A percentile compares a stretch with the other conserved stretches of the same genome.
Evolutionary conservation across 2,329 filamentous ascomycete species (phyloP).

Genomic region (Cladosporium sphaerospermum): DNA sequence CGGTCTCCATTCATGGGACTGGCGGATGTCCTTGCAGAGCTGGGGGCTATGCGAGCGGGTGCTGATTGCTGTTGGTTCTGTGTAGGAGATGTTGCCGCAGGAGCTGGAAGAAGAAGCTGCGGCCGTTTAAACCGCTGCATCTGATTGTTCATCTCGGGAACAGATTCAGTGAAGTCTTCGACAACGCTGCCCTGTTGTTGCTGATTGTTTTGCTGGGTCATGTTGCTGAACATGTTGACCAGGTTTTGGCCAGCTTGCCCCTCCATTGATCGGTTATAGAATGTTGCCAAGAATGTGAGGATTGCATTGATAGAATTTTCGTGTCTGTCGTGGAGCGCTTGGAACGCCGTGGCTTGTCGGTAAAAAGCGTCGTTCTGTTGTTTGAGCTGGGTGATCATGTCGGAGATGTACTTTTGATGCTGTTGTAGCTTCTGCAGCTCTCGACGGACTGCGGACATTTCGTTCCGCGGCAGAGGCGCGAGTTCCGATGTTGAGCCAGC

Average conservation of each 20-base stretch:
- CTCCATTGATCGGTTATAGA: conserved; percentile 89
- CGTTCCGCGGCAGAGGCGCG: conserved; percentile 58
- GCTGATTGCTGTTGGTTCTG: conserved; percentile 23
- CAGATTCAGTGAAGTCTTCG: conserved; percentile 48
- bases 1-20: conserved; percentile 22
- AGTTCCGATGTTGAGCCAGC: conserved; percentile 40
- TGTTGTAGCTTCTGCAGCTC: conserved; percentile 77
- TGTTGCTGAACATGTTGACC: conserved; percentile 71
- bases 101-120: conserved; percentile 26
- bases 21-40: conserved; percentile 21
- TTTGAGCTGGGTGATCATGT: conserved; percentile 71
- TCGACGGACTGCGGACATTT: conserved; percentile 68
- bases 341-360: conserved; percentile 80
- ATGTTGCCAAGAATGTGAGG: conserved; percentile 89
- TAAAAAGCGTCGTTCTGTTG: conserved; percentile 84
- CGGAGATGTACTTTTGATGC: conserved; percentile 80
- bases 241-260: conserved; percentile 73
- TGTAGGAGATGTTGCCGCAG: conserved; percentile 27
- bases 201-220: conserved; percentile 15
- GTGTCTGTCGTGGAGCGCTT: conserved; percentile 88
- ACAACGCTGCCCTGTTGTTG: conserved; percentile 53
- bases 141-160: conserved; percentile 28
- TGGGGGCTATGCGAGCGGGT: conserved; percentile 20
- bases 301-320: conserved; percentile 99
- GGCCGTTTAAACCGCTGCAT: conserved; percentile 26